Conservation (phyloP, 257 asterid genomes). For the Primulina eburnea region DNA sequence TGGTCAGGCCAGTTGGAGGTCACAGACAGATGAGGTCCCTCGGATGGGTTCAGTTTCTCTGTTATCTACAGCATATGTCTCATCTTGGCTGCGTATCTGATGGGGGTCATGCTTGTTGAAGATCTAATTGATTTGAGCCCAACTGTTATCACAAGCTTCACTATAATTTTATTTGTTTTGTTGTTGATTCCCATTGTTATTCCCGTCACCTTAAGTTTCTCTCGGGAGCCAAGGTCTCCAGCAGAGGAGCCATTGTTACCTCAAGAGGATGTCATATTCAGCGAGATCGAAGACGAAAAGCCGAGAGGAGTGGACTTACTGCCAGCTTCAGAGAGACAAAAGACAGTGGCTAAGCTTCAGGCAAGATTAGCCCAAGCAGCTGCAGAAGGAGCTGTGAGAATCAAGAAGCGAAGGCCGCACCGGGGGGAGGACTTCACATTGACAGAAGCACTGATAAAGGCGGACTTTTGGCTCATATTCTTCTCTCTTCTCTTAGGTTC, state of each 20-base stretch:
- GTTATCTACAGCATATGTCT: slow-evolving; percentile 45
- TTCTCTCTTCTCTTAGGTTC: slow-evolving; percentile 50
- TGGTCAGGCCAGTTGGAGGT: slow-evolving; percentile 55
- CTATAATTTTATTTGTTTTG: slow-evolving; percentile 36
- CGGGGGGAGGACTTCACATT: slow-evolving; percentile 58
- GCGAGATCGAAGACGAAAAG: slow-evolving; percentile 59
- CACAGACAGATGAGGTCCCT: slow-evolving; percentile 50
- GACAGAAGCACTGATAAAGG: slow-evolving; percentile 47
- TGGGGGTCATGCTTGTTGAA: slow-evolving; percentile 62
- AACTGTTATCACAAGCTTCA: slow-evolving; percentile 32
- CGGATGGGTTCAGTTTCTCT: slow-evolving; percentile 48
- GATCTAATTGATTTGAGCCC: slow-evolving; percentile 45
- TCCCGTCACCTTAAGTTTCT: slow-evolving; percentile 36
- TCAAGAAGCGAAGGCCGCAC: slow-evolving; percentile 48
- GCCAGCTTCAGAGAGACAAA: slow-evolving; percentile 43
- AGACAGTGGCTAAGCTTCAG: slow-evolving; percentile 44
- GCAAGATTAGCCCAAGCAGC: slow-evolving; percentile 47
- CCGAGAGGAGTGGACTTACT: slow-evolving; percentile 48
- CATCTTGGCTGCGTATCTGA: slow-evolving; percentile 51
- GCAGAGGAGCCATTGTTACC: too few relatives aligned
- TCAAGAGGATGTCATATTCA: slow-evolving; percentile 40
- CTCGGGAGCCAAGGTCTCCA: slow-evolving; percentile 7
- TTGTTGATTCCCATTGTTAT: slow-evolving; percentile 45
- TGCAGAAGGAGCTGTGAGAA: slow-evolving; percentile 54
- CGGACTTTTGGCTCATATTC: slow-evolving; percentile 53